Evolutionary conservation across 768 basidiomycete species (phyloP).

Genomic region (Termitomyces sp.): DNA sequence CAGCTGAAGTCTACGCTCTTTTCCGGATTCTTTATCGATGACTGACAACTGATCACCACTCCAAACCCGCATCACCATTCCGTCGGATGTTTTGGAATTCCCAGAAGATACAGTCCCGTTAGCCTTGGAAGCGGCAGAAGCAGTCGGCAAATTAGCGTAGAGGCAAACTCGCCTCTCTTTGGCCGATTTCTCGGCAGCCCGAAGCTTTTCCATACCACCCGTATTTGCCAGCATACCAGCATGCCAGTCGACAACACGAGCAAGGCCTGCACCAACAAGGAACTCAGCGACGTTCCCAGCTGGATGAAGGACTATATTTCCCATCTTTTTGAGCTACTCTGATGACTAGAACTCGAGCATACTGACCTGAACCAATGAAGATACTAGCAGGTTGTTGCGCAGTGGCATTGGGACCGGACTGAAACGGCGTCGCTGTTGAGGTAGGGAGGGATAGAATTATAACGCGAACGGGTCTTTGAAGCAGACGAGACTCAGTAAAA

Average conservation of each 20-base stretch:
- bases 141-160: slow-evolving; percentile 51
- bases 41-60: slow-evolving; percentile 88
- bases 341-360: background rate
- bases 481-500: slow-evolving; percentile 86
- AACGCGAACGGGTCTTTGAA: slow-evolving; percentile 74
- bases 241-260: slow-evolving; percentile 95
- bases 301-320: slow-evolving; percentile 68
- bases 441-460: slow-evolving; percentile 77
- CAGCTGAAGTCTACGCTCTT: slow-evolving; percentile 80
- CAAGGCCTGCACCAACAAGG: slow-evolving; percentile 78
- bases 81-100: slow-evolving; percentile 61
- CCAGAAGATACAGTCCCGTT: slow-evolving; percentile 41
- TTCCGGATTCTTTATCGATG: slow-evolving; percentile 60
- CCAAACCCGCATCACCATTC: slow-evolving; percentile 83
- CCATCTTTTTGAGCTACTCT: background rate
- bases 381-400: slow-evolving; percentile 69
- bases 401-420: slow-evolving; percentile 43
- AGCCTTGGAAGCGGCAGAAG: slow-evolving; percentile 38
- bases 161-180: slow-evolving; percentile 70
- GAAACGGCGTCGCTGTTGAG: slow-evolving; percentile 77
- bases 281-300: slow-evolving; percentile 93
- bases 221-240: slow-evolving; percentile 85
- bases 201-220: slow-evolving; percentile 84
- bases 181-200: slow-evolving; percentile 75
- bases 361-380: slow-evolving; percentile 81